Percentiles rank a stretch among this genome's conserved stretches.
Evolutionary conservation across 192 early-diverging fungal species (phyloP).

Genomic region (Coemansia sp.): DNA sequence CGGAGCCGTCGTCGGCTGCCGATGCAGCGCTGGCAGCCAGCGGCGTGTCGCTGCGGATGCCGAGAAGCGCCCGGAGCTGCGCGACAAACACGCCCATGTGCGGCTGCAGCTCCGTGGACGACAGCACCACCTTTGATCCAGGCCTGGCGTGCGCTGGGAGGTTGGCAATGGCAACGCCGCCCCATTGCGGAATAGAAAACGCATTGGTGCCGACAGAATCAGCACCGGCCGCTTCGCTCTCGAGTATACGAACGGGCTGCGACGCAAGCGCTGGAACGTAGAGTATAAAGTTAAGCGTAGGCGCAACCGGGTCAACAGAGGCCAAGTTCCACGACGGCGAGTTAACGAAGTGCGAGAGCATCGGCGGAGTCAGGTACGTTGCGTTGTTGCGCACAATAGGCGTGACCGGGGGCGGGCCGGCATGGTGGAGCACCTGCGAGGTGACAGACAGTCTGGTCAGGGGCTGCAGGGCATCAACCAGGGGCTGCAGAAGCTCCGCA

Average conservation of each 20-base stretch:
- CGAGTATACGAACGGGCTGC: constrained; percentile 71
- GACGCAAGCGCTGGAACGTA: constrained; percentile 75
- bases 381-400: constrained; percentile 51
- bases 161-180: constrained; percentile 78
- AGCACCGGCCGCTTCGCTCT: constrained; percentile 4
- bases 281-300: constrained; percentile 88
- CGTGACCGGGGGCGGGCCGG: constrained; percentile 66
- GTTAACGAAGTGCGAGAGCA: constrained; percentile 91
- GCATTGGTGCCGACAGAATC: constrained; percentile 59
- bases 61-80: constrained; percentile 83
- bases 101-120: constrained; percentile 60
- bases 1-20: too few species aligned
- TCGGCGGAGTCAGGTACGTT: constrained; percentile 64
- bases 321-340: constrained; percentile 96
- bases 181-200: constrained; percentile 94
- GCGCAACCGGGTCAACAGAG: constrained; percentile 76
- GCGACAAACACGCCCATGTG: constrained; percentile 78
- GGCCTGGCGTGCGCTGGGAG: constrained; percentile 12
- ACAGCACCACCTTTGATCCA: constrained; percentile 26
- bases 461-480: constrained; percentile 66
- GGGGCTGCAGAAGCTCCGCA: constrained; percentile 65
- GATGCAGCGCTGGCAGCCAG: neutral
- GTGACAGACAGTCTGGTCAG: constrained; percentile 77
- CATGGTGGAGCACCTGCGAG: constrained; percentile 86
- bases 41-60: constrained; percentile 62